Evolutionary conservation across 2,329 filamentous ascomycete species (phyloP), one percentile per base, ranked within the genome.

Genomic region (Didymella pinodella): DNA sequence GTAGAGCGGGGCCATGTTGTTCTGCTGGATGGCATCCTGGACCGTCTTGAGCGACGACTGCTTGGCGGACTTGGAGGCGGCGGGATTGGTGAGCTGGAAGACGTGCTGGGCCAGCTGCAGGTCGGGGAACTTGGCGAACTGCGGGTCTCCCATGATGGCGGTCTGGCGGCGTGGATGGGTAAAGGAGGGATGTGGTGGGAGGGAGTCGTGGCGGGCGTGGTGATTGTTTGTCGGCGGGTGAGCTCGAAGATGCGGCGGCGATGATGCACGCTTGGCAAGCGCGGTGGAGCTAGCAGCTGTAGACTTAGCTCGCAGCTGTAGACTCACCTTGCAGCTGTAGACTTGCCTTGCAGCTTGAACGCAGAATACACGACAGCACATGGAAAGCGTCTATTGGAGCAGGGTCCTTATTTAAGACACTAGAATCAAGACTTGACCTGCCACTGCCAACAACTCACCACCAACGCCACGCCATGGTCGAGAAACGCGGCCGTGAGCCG

Each of bases 1-100:
- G 82, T 95, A 96, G 63, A 96, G 86, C 28, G 91, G 91, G 18
- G 91, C 91, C 90, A 95, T 95, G 82, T 93, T 91, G 78, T 94
- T 85, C 79, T 92, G 86, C 71, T 82, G 81, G 78, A 96, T 94
- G 78, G 90, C 91, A 85, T 93, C 88, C 83, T 93, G 90, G 59
- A 96, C 84, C 62, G 84, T 83, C 80, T 91, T 90, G 66, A 89
- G 84, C 38, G 91, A 87, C 55, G 85, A 79, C 79, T 93, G 87
- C 79, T 93, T 91, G 63, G 81, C 77, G 59, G 84, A 79, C 75
- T 85, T 84, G 60, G 88, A 80, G 69, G 91, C 87, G 68, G 90
- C 89, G 68, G 90, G 87, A 79, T 93, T 93, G 75, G 90, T 92
- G 81, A 95, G 85, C 75, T 89, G 89, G 82, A 95, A 95, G 80